phyloP scores from a whole-genome alignment of 805 yeast species.

The Candida pseudofarinosa region DNA sequence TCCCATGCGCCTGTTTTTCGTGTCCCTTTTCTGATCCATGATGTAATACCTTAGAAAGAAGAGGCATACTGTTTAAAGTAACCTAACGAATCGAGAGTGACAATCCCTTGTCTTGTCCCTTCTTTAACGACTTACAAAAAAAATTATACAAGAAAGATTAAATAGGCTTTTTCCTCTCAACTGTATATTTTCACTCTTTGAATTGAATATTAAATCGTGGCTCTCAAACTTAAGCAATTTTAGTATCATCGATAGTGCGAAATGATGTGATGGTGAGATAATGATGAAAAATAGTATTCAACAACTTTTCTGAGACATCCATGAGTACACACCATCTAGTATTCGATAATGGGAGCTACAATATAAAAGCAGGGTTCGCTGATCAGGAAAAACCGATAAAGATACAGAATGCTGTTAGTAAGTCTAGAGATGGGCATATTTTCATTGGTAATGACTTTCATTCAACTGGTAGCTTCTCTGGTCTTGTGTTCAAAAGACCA shows the following conservation, averaged over 20 bases:
- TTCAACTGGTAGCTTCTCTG: conserved; percentile 67
- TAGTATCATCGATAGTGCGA: not conserved
- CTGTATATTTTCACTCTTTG: too few relatives aligned
- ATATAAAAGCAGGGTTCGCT: conserved; percentile 52
- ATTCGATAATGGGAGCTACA: conserved; percentile 87
- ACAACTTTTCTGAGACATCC: not conserved
- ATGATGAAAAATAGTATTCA: not conserved
- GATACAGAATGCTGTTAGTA: conserved; percentile 66
- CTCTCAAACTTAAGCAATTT: not conserved
- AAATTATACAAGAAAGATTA: too few relatives aligned
- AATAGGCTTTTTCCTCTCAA: too few relatives aligned
- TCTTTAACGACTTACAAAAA: too few relatives aligned
- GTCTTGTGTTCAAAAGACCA: conserved; percentile 73
- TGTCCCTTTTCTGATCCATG: conserved; percentile 13
- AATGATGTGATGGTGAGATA: not conserved
- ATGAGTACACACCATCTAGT: conserved; percentile 39
- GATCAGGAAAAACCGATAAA: conserved; percentile 35
- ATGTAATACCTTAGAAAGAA: conserved; percentile 19
- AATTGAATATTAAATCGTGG: too few relatives aligned
- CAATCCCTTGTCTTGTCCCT: too few relatives aligned
- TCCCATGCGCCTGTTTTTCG: conserved; percentile 5
- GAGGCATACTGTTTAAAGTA: conserved; percentile 15
- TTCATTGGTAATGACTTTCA: conserved; percentile 68
- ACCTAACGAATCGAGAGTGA: too few relatives aligned
- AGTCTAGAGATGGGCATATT: conserved; percentile 70